Percentiles rank a stretch among this genome's conserved stretches.
Conservation (phyloP, 2,329 filamentous ascomycete genomes). For the Sclerotinia subarctica region DNA sequence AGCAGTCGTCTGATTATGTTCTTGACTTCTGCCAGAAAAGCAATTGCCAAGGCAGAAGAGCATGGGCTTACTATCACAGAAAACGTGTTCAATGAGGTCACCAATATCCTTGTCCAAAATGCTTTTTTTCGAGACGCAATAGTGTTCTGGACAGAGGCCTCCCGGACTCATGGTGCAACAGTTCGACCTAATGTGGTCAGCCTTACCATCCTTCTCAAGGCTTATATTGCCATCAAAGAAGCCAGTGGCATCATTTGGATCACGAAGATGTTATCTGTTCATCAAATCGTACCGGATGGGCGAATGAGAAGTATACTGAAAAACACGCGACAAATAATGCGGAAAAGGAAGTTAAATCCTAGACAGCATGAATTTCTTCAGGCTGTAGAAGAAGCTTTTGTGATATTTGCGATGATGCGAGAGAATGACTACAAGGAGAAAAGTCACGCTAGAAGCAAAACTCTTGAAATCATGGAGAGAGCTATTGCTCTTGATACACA, state of each 20-base stretch:
- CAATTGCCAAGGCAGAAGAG: constrained; percentile 28
- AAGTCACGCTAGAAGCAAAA: constrained; percentile 25
- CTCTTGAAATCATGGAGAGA: constrained; percentile 32
- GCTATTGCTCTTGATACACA: constrained; percentile 29
- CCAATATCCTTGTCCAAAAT: constrained; percentile 30
- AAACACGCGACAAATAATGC: background rate
- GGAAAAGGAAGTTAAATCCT: background rate
- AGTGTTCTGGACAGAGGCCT: constrained; percentile 34
- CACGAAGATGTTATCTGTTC: constrained; percentile 27
- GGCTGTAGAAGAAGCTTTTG: constrained; percentile 23
- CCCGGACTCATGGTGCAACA: constrained; percentile 23
- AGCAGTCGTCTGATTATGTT: constrained; percentile 10
- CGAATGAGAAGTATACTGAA: constrained; percentile 28
- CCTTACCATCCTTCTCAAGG: constrained; percentile 35
- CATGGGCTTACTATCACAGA: constrained; percentile 28
- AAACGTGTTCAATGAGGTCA: constrained; percentile 32
- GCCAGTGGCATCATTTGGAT: constrained; percentile 34
- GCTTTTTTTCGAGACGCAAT: constrained; percentile 29
- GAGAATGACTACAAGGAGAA: constrained; percentile 15
- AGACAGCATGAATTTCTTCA: constrained; percentile 17
- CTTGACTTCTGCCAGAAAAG: constrained; percentile 20
- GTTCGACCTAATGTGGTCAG: constrained; percentile 26
- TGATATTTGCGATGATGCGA: constrained; percentile 23
- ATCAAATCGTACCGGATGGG: constrained; percentile 31
- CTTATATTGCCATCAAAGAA: constrained; percentile 32